Evolutionary conservation across 1,139 yeast species (phyloP).

Genomic region (Ogataea hybrid): DNA sequence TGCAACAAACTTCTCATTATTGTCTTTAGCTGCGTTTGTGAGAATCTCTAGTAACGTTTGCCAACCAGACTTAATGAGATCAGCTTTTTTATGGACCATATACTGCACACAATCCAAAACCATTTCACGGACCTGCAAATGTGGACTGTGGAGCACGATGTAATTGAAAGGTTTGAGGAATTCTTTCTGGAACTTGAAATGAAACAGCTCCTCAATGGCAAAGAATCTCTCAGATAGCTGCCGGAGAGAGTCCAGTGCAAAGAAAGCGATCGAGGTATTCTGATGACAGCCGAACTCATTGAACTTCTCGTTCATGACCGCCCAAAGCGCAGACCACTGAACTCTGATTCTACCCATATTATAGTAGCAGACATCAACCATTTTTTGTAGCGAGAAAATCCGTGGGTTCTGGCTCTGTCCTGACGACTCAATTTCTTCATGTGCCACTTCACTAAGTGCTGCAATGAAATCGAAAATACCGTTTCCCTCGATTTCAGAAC

Average conservation of each 20-base stretch:
- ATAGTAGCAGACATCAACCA: slow-evolving; percentile 96
- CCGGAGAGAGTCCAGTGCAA: slow-evolving; percentile 91
- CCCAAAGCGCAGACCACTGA: slow-evolving; percentile 97
- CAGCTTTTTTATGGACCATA: slow-evolving; percentile 76
- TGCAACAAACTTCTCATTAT: slow-evolving; percentile 54
- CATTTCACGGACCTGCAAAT: slow-evolving; percentile 80
- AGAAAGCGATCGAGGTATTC: slow-evolving; percentile 75
- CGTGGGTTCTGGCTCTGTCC: slow-evolving; percentile 82
- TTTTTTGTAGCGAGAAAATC: slow-evolving; percentile 87
- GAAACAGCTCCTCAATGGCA: slow-evolving; percentile 90
- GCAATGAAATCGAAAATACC: slow-evolving; percentile 85
- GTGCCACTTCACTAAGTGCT: slow-evolving; percentile 82
- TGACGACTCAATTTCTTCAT: slow-evolving; percentile 89
- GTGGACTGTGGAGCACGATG: slow-evolving; percentile 64
- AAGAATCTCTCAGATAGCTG: slow-evolving; percentile 91
- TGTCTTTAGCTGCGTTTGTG: slow-evolving; percentile 58
- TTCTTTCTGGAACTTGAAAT: slow-evolving; percentile 93
- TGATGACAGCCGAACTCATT: slow-evolving; percentile 80
- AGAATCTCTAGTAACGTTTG: slow-evolving; percentile 80
- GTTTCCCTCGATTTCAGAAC: slow-evolving; percentile 74
- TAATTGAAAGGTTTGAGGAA: slow-evolving; percentile 89
- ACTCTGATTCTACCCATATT: slow-evolving; percentile 95
- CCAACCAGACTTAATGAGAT: slow-evolving; percentile 91
- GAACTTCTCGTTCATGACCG: slow-evolving; percentile 87
- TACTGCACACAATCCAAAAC: slow-evolving; percentile 86